These are phyloP conservation scores for Morella rubra DNA, from an alignment of 306 rosid genomes.

Conservation along the genomic window DNA sequence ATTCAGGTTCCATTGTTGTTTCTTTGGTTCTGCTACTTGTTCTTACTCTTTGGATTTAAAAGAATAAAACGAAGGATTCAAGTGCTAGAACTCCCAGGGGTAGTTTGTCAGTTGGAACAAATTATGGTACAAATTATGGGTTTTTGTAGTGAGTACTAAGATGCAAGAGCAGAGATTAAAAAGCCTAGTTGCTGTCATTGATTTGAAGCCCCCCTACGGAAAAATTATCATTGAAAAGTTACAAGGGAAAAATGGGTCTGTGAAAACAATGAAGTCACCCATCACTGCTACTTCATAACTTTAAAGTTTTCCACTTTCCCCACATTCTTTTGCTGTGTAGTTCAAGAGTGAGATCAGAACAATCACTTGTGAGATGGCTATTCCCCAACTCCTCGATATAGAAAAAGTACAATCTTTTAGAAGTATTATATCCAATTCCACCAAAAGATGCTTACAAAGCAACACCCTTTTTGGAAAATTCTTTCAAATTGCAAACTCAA, in stretches of 20 bases:
- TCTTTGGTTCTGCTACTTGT: conserved; percentile 50
- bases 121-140: conserved; percentile 55
- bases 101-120: conserved; percentile 48
- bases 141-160: conserved; percentile 58
- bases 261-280: conserved; percentile 75
- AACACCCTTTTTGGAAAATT: conserved; percentile 19
- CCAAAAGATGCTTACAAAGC: no score
- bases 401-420: no score
- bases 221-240: conserved; percentile 58
- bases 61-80: conserved; percentile 53
- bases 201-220: conserved; percentile 88
- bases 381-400: conserved; percentile 95
- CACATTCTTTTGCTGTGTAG: conserved; percentile 38
- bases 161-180: conserved; percentile 86
- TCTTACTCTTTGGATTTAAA: conserved; percentile 54
- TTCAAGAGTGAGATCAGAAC: conserved; percentile 85
- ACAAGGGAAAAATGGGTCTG: conserved; percentile 70
- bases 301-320: conserved; percentile 15
- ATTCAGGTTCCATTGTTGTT: conserved; percentile 55
- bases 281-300: conserved; percentile 77
- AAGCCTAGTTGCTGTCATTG: conserved; percentile 54
- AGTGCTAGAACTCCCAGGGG: conserved; percentile 55
- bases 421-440: no score
- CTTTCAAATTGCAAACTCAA: conserved; percentile 1
- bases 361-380: conserved; percentile 97